Percentiles rank a stretch among this genome's conserved stretches.
These are phyloP conservation scores for Coleophoma crateriformis DNA, from an alignment of 2,329 filamentous ascomycete species.

Conservation along the genomic window DNA sequence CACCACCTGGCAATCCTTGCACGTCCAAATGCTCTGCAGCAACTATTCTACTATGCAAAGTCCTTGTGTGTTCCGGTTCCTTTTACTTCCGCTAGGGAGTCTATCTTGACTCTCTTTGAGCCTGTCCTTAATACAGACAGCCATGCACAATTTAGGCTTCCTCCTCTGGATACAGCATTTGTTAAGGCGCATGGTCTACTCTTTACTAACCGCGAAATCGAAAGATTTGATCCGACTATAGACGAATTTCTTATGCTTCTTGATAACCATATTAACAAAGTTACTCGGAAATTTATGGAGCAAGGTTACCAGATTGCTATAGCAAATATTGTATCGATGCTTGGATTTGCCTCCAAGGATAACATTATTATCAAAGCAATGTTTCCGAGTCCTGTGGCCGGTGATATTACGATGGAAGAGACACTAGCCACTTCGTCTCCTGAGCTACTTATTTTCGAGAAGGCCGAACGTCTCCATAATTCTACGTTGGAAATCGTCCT, in stretches of 20 bases:
- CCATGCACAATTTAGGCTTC: slow-evolving; percentile 30
- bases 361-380: slow-evolving; percentile 21
- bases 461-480: slow-evolving; percentile 16
- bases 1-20: slow-evolving; percentile 82
- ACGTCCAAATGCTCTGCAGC: slow-evolving; percentile 58
- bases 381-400: background rate
- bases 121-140: slow-evolving; percentile 38
- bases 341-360: slow-evolving; percentile 22
- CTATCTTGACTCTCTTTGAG: slow-evolving; percentile 61
- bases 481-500: slow-evolving; percentile 16
- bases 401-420: slow-evolving; percentile 8
- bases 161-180: slow-evolving; percentile 50
- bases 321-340: slow-evolving; percentile 28
- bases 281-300: slow-evolving; percentile 36
- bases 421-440: background rate
- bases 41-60: slow-evolving; percentile 65
- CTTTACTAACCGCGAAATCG: slow-evolving; percentile 45
- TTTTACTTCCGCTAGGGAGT: slow-evolving; percentile 60
- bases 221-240: slow-evolving; percentile 39
- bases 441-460: slow-evolving; percentile 8
- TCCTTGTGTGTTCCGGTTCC: slow-evolving; percentile 55
- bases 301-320: slow-evolving; percentile 52
- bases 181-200: slow-evolving; percentile 60
- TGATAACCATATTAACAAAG: slow-evolving; percentile 50
- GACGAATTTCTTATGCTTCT: slow-evolving; percentile 47